Evolutionary conservation across 2,329 filamentous ascomycete species (phyloP).

Genomic region (Rutstroemia sp.): DNA sequence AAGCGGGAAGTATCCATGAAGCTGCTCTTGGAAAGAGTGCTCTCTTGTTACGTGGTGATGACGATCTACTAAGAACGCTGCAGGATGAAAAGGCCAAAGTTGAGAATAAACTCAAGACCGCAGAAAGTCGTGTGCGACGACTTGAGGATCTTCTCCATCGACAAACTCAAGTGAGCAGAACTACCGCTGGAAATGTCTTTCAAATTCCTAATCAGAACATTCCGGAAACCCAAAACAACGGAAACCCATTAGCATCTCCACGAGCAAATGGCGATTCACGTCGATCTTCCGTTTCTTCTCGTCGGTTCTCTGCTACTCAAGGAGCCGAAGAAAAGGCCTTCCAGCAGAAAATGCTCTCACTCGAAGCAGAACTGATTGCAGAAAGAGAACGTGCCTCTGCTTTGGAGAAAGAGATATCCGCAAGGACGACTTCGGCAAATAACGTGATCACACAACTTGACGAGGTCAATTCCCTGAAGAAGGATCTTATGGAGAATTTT

Average conservation of each 20-base stretch:
- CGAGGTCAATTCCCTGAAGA: constrained; percentile 86
- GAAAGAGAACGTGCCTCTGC: constrained; percentile 62
- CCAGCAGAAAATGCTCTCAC: constrained; percentile 51
- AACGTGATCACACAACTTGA: constrained; percentile 64
- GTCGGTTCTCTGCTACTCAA: constrained; percentile 54
- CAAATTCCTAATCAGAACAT: constrained; percentile 38
- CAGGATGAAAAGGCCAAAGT: constrained; percentile 74
- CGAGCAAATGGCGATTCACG: constrained; percentile 39
- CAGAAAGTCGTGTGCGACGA: constrained; percentile 81
- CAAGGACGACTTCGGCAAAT: constrained; percentile 48
- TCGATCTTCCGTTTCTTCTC: constrained; percentile 52
- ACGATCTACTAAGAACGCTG: constrained; percentile 70
- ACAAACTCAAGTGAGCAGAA: constrained; percentile 55
- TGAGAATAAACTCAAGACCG: constrained; percentile 69
- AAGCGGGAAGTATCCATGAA: constrained; percentile 92
- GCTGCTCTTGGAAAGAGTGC: constrained; percentile 81
- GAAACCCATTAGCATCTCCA: constrained; percentile 28
- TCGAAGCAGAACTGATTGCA: constrained; percentile 71
- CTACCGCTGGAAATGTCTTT: constrained; percentile 48
- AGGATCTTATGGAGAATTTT: constrained; percentile 89
- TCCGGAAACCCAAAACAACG: constrained; percentile 42
- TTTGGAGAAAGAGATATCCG: constrained; percentile 63
- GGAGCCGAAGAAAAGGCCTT: constrained; percentile 52
- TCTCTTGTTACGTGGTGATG: constrained; percentile 76
- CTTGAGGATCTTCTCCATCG: constrained; percentile 89